Percentiles rank a stretch among this genome's conserved stretches.
Evolutionary conservation across 75 land plant genomes (phyloP).

Genomic region (Pinus albicaulis): DNA sequence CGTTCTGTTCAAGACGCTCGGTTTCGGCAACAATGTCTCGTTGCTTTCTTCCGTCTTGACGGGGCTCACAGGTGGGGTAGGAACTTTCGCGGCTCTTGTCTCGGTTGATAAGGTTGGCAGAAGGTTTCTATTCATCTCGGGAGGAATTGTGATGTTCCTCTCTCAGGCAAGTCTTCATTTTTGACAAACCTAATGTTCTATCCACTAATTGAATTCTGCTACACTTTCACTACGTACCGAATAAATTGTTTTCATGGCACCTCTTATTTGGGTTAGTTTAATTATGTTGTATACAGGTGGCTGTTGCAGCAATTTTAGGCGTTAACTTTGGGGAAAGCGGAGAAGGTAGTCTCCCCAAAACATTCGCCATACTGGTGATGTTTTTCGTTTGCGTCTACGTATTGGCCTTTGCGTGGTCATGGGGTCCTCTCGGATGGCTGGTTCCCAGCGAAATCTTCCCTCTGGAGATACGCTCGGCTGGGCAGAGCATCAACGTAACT

Average conservation of each 20-base stretch:
- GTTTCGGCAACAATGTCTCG: constrained; percentile 42
- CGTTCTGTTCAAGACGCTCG: constrained; percentile 46
- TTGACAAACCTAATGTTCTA: too few relatives aligned
- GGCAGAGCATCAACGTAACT: constrained; percentile 54
- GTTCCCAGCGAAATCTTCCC: constrained; percentile 63
- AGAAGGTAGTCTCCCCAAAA: constrained; percentile 8
- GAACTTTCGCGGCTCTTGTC: constrained; percentile 22
- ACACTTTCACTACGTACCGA: too few relatives aligned
- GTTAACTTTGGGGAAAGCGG: constrained; percentile 16
- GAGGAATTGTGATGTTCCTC: constrained; percentile 36
- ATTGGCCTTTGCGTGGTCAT: constrained; percentile 49
- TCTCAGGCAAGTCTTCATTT: constrained; percentile 20
- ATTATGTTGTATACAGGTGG: not conserved
- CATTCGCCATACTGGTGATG: constrained; percentile 22
- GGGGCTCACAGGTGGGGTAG: constrained; percentile 31
- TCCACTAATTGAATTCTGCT: not conserved
- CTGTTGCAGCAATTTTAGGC: constrained; percentile 13
- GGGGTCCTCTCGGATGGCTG: constrained; percentile 62
- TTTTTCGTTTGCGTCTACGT: constrained; percentile 39
- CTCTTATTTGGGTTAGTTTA: too few relatives aligned
- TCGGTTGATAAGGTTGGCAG: constrained; percentile 30
- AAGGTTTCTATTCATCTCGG: constrained; percentile 17
- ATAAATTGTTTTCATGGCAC: not conserved
- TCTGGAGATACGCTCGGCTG: constrained; percentile 51
- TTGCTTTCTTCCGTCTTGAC: constrained; percentile 55